phyloP scores from a whole-genome alignment of 2,329 filamentous ascomycete species.

The Bipolaris oryzae region DNA sequence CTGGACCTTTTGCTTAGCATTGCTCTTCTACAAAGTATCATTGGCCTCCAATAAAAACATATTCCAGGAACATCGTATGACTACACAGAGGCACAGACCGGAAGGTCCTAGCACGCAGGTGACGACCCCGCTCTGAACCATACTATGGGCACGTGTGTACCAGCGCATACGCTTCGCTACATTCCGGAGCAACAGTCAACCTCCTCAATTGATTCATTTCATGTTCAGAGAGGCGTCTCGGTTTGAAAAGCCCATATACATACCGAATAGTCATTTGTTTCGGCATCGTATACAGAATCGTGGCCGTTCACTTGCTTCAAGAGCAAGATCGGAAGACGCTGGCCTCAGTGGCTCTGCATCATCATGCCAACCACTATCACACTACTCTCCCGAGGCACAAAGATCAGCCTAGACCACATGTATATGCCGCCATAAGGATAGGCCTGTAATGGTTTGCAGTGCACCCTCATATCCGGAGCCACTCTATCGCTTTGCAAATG shows the following conservation, averaged over 20 bases:
- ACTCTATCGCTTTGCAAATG: neutral
- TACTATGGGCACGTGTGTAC: neutral
- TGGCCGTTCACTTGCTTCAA: neutral
- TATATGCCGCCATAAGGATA: neutral
- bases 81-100: too few relatives aligned
- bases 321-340: neutral
- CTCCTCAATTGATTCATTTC: neutral
- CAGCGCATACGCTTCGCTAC: neutral
- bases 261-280: neutral
- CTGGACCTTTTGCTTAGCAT: too few relatives aligned
- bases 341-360: neutral
- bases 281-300: neutral
- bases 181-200: neutral
- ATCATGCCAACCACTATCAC: constrained; percentile 14
- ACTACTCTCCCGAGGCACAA: neutral
- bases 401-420: constrained; percentile 2
- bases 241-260: neutral
- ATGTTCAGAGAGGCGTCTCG: neutral
- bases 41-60: too few relatives aligned
- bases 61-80: too few relatives aligned
- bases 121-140: constrained; percentile 8
- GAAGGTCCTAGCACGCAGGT: neutral
- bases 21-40: too few relatives aligned
- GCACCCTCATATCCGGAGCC: neutral
- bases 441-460: neutral